Conservation (phyloP, 2,329 filamentous ascomycete genomes). For the Aspergillus persii region DNA sequence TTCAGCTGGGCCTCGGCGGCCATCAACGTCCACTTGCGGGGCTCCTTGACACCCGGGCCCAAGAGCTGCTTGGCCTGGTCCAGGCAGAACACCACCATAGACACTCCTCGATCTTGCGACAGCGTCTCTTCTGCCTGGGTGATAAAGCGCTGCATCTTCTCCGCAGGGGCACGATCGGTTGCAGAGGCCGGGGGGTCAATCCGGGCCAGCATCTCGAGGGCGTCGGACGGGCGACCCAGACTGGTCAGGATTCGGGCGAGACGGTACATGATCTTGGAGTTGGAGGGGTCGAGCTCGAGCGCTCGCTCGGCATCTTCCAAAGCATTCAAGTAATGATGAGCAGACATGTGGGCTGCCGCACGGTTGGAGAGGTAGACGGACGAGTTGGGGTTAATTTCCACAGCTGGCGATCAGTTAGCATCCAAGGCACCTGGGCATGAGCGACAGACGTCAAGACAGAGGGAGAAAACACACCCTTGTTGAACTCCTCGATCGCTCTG, state of each 20-base stretch:
- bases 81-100: constrained; percentile 87
- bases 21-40: constrained; percentile 92
- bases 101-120: constrained; percentile 71
- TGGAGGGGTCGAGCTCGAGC: constrained; percentile 78
- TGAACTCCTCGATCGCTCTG: constrained; percentile 88
- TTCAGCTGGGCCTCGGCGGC: constrained; percentile 87
- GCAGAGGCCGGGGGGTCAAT: constrained; percentile 77
- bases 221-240: constrained; percentile 82
- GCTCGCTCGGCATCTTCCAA: constrained; percentile 83
- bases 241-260: constrained; percentile 86
- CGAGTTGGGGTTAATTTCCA: constrained; percentile 81
- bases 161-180: constrained; percentile 80
- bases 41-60: constrained; percentile 70
- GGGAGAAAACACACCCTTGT: constrained; percentile 67
- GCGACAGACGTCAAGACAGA: background rate
- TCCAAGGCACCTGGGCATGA: background rate
- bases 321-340: constrained; percentile 73
- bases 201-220: constrained; percentile 74
- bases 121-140: constrained; percentile 75
- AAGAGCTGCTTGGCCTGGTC: constrained; percentile 85
- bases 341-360: constrained; percentile 89
- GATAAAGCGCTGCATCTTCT: constrained; percentile 81
- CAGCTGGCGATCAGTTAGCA: constrained; percentile 55
- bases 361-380: constrained; percentile 92
- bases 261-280: constrained; percentile 83